Conservation (phyloP, 164 flowering plant species). For the Annona cherimola region DNA sequence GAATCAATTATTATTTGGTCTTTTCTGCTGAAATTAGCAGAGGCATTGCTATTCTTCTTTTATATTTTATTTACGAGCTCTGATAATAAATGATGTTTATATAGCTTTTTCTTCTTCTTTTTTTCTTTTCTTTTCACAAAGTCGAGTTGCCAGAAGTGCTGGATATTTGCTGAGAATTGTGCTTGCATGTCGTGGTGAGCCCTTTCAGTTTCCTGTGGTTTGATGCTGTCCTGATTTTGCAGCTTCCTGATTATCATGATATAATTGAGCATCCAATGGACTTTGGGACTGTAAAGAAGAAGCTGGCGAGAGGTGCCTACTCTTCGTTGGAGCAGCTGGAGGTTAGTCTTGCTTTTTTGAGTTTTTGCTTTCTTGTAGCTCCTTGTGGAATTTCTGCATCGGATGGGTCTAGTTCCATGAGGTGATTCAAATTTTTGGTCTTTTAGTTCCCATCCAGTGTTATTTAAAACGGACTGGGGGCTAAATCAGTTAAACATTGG, state of each 20-base stretch:
- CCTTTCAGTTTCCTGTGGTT: neutral
- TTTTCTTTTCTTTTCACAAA: neutral
- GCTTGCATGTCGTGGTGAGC: neutral
- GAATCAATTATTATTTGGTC: neutral
- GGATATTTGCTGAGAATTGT: neutral
- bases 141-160: neutral
- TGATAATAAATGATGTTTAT: neutral
- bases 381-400: no score
- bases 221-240: constrained; percentile 17
- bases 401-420: no score
- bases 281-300: constrained; percentile 86
- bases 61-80: neutral
- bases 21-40: neutral
- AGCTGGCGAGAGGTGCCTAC: constrained; percentile 66
- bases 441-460: no score
- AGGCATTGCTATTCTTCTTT: neutral
- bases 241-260: constrained; percentile 97
- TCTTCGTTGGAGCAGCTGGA: constrained; percentile 68
- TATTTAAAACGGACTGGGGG: no score
- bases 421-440: no score
- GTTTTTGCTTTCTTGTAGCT: no score
- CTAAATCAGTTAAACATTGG: no score
- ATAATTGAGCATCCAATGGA: constrained; percentile 92
- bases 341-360: constrained; percentile 40
- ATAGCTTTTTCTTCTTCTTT: neutral